Evolutionary conservation across 306 rosid species (phyloP), one percentile per base, ranked within the genome.

Genomic region (Corylus americana): DNA sequence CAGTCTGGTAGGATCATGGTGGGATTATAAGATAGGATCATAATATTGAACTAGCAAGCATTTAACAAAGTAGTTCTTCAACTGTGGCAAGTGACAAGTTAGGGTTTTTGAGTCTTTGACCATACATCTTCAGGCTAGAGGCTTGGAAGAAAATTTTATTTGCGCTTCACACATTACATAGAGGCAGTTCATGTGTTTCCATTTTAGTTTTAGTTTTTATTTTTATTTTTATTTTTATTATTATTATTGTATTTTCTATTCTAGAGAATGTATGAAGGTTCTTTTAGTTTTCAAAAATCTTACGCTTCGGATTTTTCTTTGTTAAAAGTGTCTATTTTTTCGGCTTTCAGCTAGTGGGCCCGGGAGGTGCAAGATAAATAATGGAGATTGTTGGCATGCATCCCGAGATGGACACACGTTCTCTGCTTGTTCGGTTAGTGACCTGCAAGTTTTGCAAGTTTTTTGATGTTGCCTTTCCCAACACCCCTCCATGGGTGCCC

Each of bases 301-400:
- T 37, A 31, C 44, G 42, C 39, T 61, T 45, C 70, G 62, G 49
- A 11, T 45, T 81, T 47, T 78, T 63, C 54, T 71, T 83, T 73
- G 31, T 61, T 74, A 82, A 45, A 79, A 74, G 85, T 73, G 59
- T 83, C 64, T 83, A 20, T 69, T 81, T 53, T 51, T 81, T 42
- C 77, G 83, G 84, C 78, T 82, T 91, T 81, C 94, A 96, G 99
- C 98, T 0, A 93, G 96, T 75, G 99, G 99, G 50, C 90, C 99
- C 77, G 98, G 98, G 53, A 85, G 97, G 76, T 96, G 99, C 91
- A 96, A 91, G 86, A 92, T 96, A 76, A 91, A 96, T 78, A 87
- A 96, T 81, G 99, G 99, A 66, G 99, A 98, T 74, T 96, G 99
- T 81, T 96, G 99, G 99, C 99, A 91, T 80, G 92, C 88, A 11